Conservation (phyloP, 495 filamentous ascomycete species). For the Cryomyces minteri region DNA sequence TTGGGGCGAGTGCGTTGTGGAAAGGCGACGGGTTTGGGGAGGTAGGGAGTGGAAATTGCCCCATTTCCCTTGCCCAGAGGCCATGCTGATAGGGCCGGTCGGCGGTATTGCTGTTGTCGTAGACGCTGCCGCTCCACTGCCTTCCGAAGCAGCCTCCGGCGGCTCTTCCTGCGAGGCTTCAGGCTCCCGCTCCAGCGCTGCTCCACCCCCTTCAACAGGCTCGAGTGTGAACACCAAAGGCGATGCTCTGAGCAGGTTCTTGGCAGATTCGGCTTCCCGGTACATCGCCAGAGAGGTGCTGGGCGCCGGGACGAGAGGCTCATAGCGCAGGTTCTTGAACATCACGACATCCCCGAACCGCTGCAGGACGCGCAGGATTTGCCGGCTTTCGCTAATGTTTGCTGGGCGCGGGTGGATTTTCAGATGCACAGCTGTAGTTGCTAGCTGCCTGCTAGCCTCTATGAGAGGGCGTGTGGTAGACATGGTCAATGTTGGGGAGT, state of each 20-base stretch:
- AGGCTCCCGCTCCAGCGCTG: background rate
- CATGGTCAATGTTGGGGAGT: no score
- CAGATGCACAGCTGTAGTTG: constrained; percentile 31
- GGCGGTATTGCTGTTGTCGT: background rate
- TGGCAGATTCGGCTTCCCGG: constrained; percentile 16
- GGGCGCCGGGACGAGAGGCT: constrained; percentile 14
- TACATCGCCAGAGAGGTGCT: constrained; percentile 26
- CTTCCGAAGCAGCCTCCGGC: background rate
- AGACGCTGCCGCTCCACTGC: background rate
- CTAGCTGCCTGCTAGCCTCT: background rate
- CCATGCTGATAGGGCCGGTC: background rate
- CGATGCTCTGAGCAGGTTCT: background rate
- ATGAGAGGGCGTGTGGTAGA: no score
- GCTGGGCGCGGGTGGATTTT: constrained; percentile 42
- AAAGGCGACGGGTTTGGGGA: background rate
- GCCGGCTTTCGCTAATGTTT: constrained; percentile 50
- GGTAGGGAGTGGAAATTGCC: background rate
- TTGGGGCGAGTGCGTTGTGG: background rate
- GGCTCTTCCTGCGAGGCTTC: background rate
- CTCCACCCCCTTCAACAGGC: background rate
- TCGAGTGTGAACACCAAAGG: background rate
- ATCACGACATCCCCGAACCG: constrained; percentile 58
- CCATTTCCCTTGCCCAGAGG: background rate
- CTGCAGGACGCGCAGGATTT: constrained; percentile 52
- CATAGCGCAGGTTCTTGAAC: constrained; percentile 46